These are phyloP conservation scores for Amanita subjunquillea DNA, from an alignment of 768 basidiomycete genomes.

Conservation along the genomic window DNA sequence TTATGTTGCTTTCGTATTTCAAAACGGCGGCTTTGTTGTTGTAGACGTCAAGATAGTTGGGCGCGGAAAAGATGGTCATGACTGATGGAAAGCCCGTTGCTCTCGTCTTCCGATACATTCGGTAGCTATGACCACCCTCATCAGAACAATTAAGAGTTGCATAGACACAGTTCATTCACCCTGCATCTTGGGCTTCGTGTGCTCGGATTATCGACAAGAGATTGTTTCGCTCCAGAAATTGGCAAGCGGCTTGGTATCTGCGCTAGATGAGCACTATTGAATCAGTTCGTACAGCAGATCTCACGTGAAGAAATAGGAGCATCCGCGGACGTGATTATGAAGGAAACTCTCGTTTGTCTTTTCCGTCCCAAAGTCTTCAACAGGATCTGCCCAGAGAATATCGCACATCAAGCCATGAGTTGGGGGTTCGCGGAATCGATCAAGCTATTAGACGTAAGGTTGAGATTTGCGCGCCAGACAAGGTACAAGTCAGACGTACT, in stretches of 20 bases:
- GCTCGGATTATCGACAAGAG: constrained; percentile 94
- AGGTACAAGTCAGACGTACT: constrained; percentile 32
- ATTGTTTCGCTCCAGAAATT: constrained; percentile 96
- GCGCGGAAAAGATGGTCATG: constrained; percentile 99
- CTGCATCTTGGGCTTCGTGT: constrained; percentile 98
- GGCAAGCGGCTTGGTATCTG: constrained; percentile 93
- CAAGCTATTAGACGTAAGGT: constrained; percentile 45
- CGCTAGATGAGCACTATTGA: not conserved
- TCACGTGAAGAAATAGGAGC: constrained; percentile 83
- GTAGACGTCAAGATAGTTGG: constrained; percentile 97
- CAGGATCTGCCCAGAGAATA: constrained; percentile 95
- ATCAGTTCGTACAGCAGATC: constrained; percentile 7
- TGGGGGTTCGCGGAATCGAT: constrained; percentile 97
- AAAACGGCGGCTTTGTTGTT: constrained; percentile 99
- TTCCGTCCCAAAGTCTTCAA: constrained; percentile 95
- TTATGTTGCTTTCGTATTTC: constrained; percentile 98
- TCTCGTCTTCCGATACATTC: constrained; percentile 98
- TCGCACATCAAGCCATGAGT: constrained; percentile 98
- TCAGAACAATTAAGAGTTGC: constrained; percentile 1
- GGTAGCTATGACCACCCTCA: constrained; percentile 45
- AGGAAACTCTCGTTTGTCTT: constrained; percentile 85
- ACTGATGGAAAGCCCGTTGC: constrained; percentile 98
- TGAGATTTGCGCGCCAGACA: not conserved
- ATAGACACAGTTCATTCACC: constrained; percentile 35
- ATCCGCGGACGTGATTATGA: constrained; percentile 95